Evolutionary conservation across 768 basidiomycete species (phyloP).

Genomic region (Mycena chlorophos): DNA sequence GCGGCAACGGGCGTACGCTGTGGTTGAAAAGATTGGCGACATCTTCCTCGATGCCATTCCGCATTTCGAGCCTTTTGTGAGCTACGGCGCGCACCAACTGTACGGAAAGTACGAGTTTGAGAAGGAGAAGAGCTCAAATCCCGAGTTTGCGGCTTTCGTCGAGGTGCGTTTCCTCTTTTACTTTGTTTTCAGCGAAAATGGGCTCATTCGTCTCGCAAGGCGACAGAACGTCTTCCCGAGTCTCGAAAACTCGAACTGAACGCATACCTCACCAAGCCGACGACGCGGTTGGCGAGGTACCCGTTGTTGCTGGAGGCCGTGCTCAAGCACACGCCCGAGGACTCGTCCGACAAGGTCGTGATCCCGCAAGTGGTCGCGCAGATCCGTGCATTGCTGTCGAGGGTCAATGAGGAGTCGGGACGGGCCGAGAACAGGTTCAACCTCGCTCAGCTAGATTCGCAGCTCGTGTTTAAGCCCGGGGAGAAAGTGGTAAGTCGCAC

Average conservation of each 20-base stretch:
- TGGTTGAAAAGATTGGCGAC: slow-evolving; percentile 91
- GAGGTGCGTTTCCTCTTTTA: slow-evolving; percentile 60
- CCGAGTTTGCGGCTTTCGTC: slow-evolving; percentile 91
- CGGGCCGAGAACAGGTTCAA: slow-evolving; percentile 97
- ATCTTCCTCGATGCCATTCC: slow-evolving; percentile 85
- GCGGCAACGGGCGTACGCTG: slow-evolving; percentile 91
- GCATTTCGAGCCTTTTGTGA: slow-evolving; percentile 89
- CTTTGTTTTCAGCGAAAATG: background rate
- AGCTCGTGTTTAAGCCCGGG: slow-evolving; percentile 84
- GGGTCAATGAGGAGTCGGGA: slow-evolving; percentile 92
- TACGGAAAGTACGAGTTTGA: slow-evolving; percentile 99
- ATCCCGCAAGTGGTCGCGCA: slow-evolving; percentile 77
- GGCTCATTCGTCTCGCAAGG: slow-evolving; percentile 41
- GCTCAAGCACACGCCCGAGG: slow-evolving; percentile 87
- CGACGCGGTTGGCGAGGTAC: slow-evolving; percentile 95
- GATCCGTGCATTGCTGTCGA: slow-evolving; percentile 78
- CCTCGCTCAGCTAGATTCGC: slow-evolving; percentile 88
- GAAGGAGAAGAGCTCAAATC: slow-evolving; percentile 93
- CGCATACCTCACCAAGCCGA: slow-evolving; percentile 97
- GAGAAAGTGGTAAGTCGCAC: slow-evolving; percentile 76
- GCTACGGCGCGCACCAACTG: slow-evolving; percentile 93
- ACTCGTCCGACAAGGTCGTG: slow-evolving; percentile 78
- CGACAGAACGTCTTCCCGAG: slow-evolving; percentile 89
- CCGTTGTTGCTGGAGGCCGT: slow-evolving; percentile 91
- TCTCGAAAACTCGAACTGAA: slow-evolving; percentile 96